phyloP scores from a whole-genome alignment of 2,329 filamentous ascomycete species.

The Metarhizium sp. region DNA sequence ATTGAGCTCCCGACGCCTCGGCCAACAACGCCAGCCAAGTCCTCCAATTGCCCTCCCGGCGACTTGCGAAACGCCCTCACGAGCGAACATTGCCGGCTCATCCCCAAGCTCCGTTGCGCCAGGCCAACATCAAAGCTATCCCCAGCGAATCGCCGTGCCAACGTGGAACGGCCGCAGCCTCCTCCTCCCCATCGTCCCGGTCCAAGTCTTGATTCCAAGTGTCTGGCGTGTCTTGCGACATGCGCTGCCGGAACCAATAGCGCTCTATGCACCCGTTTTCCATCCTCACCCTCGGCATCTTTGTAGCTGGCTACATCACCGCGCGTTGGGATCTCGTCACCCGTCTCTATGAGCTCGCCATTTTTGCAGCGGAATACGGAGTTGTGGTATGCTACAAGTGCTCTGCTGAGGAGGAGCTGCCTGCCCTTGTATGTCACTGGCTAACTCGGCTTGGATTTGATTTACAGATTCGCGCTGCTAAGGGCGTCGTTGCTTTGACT shows the following conservation, averaged over 20 bases:
- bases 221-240: conserved; percentile 22
- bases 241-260: conserved; percentile 32
- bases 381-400: conserved; percentile 58
- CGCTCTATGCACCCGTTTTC: conserved; percentile 95
- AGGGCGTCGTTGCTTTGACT: conserved; percentile 76
- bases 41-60: background rate
- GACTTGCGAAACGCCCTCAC: background rate
- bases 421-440: background rate
- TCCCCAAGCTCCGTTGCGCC: background rate
- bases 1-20: background rate
- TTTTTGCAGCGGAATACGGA: conserved; percentile 98
- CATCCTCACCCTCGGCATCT: conserved; percentile 89
- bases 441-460: background rate
- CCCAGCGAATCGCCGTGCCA: background rate
- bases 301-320: conserved; percentile 98
- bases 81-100: background rate
- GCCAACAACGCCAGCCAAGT: background rate
- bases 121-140: background rate
- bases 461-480: conserved; percentile 66
- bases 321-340: conserved; percentile 98
- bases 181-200: background rate
- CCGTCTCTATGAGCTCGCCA: conserved; percentile 88
- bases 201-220: background rate
- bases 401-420: background rate
- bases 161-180: background rate